phyloP scores from a whole-genome alignment of 2,329 filamentous ascomycete genomes.

The Calonectria pseudoturangicola region DNA sequence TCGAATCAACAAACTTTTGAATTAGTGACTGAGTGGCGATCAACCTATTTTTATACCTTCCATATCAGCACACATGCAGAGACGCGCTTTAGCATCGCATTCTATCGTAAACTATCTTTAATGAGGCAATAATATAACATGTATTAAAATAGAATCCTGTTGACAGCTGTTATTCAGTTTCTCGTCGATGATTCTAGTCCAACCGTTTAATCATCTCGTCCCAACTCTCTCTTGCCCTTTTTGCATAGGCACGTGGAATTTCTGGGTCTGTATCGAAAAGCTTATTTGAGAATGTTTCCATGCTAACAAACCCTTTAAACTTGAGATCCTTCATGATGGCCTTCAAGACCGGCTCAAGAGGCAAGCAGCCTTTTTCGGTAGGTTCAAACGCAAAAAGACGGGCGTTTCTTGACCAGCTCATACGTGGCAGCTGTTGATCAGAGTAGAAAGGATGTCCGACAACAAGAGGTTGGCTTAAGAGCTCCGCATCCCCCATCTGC shows the following conservation, averaged over 20 bases:
- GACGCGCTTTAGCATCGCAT: no score
- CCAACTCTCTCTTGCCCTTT: constrained; percentile 9
- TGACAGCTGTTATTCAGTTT: no score
- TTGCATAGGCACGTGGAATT: constrained; percentile 7
- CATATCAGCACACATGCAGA: no score
- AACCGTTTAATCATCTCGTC: neutral
- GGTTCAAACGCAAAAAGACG: constrained; percentile 72
- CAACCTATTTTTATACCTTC: no score
- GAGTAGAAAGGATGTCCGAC: constrained; percentile 60
- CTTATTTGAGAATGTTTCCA: constrained; percentile 75
- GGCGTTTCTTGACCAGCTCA: constrained; percentile 85
- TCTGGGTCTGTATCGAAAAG: constrained; percentile 7
- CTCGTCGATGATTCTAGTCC: no score
- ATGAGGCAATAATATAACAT: no score
- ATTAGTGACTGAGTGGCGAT: no score
- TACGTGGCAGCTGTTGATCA: constrained; percentile 64
- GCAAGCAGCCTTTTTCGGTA: constrained; percentile 65
- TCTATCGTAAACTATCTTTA: no score
- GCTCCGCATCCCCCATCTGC: constrained; percentile 83
- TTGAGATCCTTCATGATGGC: constrained; percentile 73
- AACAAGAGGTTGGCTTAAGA: constrained; percentile 72
- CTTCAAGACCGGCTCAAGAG: constrained; percentile 74
- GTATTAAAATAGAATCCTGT: no score
- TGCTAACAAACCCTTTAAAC: constrained; percentile 79
- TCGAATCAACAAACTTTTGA: no score